These are phyloP conservation scores for Cyberlindnera sargentensis DNA, from an alignment of 805 yeast species.

Conservation along the genomic window DNA sequence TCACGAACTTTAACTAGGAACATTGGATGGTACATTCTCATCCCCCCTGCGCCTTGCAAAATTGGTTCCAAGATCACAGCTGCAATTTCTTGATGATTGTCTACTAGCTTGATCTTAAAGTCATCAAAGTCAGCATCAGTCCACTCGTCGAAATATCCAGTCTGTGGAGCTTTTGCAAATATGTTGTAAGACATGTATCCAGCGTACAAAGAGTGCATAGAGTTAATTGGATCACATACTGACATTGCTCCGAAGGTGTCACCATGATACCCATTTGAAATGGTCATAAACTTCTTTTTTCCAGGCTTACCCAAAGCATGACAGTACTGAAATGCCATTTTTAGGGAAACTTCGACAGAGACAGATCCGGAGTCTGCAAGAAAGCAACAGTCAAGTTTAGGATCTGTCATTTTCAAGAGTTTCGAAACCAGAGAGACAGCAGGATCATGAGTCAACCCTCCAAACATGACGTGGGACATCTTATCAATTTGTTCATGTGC, in stretches of 20 bases:
- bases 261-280: slow-evolving; percentile 32
- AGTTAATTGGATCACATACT: slow-evolving; percentile 28
- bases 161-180: slow-evolving; percentile 24
- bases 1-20: slow-evolving; percentile 26
- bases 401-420: slow-evolving; percentile 26
- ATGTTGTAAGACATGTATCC: slow-evolving; percentile 24
- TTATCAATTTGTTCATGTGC: slow-evolving; percentile 25
- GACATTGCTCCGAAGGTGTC: slow-evolving; percentile 34
- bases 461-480: slow-evolving; percentile 26
- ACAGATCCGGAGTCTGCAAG: slow-evolving; percentile 26
- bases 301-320: slow-evolving; percentile 22
- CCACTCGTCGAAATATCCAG: slow-evolving; percentile 11
- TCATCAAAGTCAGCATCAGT: slow-evolving; percentile 22
- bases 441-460: slow-evolving; percentile 25
- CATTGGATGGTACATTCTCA: slow-evolving; percentile 28
- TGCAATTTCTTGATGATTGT: slow-evolving; percentile 27
- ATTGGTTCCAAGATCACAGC: slow-evolving; percentile 32
- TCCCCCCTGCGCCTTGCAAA: slow-evolving; percentile 35
- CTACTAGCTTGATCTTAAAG: slow-evolving; percentile 23
- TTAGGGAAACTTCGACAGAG: slow-evolving; percentile 34
- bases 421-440: slow-evolving; percentile 24
- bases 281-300: slow-evolving; percentile 25
- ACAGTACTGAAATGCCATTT: slow-evolving; percentile 28
- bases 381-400: slow-evolving; percentile 15
- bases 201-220: slow-evolving; percentile 28